Percentiles rank a stretch among this genome's conserved stretches.
These are phyloP conservation scores for Ustilago loliicola DNA, from an alignment of 1,284 basidiomycete species.

Conservation along the genomic window DNA sequence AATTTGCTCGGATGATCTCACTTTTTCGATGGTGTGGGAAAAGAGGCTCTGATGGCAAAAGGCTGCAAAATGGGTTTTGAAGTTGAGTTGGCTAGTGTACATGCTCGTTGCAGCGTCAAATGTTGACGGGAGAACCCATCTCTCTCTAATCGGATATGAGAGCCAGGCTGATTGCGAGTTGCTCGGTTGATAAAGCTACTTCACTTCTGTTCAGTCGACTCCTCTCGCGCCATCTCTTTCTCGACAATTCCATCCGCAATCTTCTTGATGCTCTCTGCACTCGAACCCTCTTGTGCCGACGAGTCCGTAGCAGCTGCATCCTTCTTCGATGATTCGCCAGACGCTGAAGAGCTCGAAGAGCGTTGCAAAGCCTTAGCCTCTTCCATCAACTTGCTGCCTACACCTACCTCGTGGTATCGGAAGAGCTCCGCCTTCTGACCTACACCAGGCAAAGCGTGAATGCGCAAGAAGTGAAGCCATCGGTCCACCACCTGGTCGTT, in stretches of 20 bases:
- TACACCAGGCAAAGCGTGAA: constrained; percentile 85
- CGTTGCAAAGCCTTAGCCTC: constrained; percentile 43
- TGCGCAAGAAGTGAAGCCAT: constrained; percentile 84
- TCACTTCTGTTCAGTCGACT: constrained; percentile 30
- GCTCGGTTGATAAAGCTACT: neutral
- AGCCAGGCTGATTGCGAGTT: neutral
- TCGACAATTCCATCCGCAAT: constrained; percentile 51
- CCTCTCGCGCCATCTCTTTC: constrained; percentile 41
- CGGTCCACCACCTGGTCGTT: constrained; percentile 82
- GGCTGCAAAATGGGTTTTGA: neutral
- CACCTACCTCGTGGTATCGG: constrained; percentile 64
- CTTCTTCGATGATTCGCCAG: neutral
- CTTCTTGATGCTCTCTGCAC: constrained; percentile 41
- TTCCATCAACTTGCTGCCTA: constrained; percentile 46
- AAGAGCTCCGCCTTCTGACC: constrained; percentile 86
- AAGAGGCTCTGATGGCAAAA: no score
- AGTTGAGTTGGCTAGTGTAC: constrained; percentile 4
- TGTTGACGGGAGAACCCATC: no score
- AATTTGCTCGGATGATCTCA: no score
- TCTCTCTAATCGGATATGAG: no score
- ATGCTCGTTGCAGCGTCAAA: neutral
- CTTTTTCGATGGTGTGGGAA: no score
- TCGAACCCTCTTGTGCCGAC: constrained; percentile 1
- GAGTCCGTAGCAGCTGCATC: neutral
- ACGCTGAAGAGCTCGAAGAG: constrained; percentile 2